Conservation (phyloP, 371 early-diverging fungal genomes). For the Zychaea mexicana region DNA sequence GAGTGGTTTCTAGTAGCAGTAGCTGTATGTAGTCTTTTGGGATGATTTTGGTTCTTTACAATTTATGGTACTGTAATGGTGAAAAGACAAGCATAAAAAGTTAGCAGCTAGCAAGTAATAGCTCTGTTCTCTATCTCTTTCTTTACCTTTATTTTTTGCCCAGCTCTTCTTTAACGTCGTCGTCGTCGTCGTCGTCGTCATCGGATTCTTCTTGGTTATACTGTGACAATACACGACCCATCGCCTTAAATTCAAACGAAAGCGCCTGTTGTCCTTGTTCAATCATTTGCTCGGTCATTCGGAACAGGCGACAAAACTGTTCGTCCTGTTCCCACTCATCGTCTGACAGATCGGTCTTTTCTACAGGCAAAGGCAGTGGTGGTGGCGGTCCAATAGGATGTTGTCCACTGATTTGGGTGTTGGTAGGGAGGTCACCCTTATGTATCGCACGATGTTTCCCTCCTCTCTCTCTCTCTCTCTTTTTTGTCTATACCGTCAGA, state of each 20-base stretch:
- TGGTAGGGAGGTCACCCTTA: too few species aligned
- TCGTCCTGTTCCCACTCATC: slow-evolving; percentile 47
- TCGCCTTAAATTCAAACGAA: slow-evolving; percentile 39
- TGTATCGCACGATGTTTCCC: too few species aligned
- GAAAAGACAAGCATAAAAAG: too few species aligned
- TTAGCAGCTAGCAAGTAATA: too few species aligned
- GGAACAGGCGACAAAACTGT: slow-evolving; percentile 33
- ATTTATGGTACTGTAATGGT: too few species aligned
- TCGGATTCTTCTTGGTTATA: slow-evolving; percentile 14
- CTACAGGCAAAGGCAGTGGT: slow-evolving; percentile 5
- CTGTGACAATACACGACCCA: slow-evolving; percentile 38
- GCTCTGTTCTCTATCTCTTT: background rate
- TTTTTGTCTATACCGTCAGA: too few species aligned
- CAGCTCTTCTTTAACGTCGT: slow-evolving; percentile 7
- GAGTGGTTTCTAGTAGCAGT: too few species aligned
- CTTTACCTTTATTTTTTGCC: slow-evolving; percentile 2
- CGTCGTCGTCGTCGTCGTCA: slow-evolving; percentile 1
- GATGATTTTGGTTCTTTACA: too few species aligned
- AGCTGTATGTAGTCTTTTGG: too few species aligned
- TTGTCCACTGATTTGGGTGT: slow-evolving; percentile 9
- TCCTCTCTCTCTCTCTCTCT: too few species aligned
- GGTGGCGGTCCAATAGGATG: slow-evolving; percentile 4
- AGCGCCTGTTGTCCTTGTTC: slow-evolving; percentile 42
- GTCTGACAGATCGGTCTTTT: slow-evolving; percentile 14
- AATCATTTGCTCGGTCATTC: slow-evolving; percentile 42